Evolutionary conservation across 495 filamentous ascomycete genomes (phyloP), one percentile per base, ranked within the genome.

Genomic region (Pyrenula aspistea): DNA sequence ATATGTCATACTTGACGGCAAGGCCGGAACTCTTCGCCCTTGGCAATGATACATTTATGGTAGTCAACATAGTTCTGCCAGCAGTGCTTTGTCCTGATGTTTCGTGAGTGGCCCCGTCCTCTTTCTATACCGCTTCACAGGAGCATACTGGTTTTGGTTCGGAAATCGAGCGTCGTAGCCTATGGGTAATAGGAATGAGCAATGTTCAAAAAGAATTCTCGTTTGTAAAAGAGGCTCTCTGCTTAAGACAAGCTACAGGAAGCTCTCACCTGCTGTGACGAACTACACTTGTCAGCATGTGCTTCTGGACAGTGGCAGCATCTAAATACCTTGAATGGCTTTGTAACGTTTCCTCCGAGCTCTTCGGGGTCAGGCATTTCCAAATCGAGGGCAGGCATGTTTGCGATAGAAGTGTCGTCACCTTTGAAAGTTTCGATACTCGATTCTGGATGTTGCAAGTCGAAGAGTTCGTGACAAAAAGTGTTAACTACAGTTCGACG

Each of bases 11-110:
- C 91, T 82, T 98, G 94, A 68, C 84, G 86, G 86, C 94, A 99
- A 53, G 94, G 94, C 60, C 87, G 83, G 73, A 97, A 99, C 70
- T 97, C 94, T 77, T 99, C 94, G 72, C 94, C 94, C 83, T 97
- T 97, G 71, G 91, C 92, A 69, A 87, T 76, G 72, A 95, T 86
- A 77, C 94, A 99, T 82, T 97, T 99, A 84, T 99, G 85, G 82
- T 99, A 97, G 76, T 99, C 94, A 79, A 99, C 94, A 76, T 99
- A 99, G 81, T 98, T 93, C 68, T 95, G 91, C 91, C 91, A 95
- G 87, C 89, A 96, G 73, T 87, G 83, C 77, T 87, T 86, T 69
- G 83, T 86, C 71, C 80, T 83, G 54, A 42, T 42, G 4, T 42
- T 42, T 15, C 15, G 15, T 42, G 8, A 42, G 31, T 42, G 31